Percentiles rank a stretch among this genome's conserved stretches.
These are phyloP conservation scores for Picea glauca DNA, from an alignment of 75 land plant genomes.

Conservation along the genomic window DNA sequence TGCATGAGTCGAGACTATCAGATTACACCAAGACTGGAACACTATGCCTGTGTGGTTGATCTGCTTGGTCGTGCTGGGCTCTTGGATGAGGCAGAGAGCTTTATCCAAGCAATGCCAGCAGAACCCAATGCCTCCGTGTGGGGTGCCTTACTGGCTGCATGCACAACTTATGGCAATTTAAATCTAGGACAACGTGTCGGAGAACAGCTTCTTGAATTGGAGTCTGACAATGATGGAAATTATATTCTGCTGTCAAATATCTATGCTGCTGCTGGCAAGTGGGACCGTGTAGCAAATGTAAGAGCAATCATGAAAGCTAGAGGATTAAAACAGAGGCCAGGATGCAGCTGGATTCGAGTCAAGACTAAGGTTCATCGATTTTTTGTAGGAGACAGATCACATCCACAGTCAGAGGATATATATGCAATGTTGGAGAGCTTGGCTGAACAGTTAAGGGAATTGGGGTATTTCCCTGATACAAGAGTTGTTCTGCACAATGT, in stretches of 20 bases:
- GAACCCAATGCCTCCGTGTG: slow-evolving; percentile 27
- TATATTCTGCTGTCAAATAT: slow-evolving; percentile 44
- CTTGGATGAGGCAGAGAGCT: slow-evolving; percentile 25
- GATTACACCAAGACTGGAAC: slow-evolving; percentile 27
- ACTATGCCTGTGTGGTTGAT: slow-evolving; percentile 44
- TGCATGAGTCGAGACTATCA: slow-evolving; percentile 13
- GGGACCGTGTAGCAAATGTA: slow-evolving; percentile 27
- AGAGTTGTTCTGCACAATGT: slow-evolving; percentile 9
- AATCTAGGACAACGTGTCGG: slow-evolving; percentile 24
- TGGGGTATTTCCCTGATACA: slow-evolving; percentile 7
- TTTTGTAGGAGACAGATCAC: slow-evolving; percentile 18
- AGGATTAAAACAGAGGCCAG: slow-evolving; percentile 29
- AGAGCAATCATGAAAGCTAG: slow-evolving; percentile 18
- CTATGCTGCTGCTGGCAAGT: slow-evolving; percentile 44
- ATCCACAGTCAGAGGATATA: slow-evolving; percentile 5
- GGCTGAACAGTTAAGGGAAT: slow-evolving; percentile 8
- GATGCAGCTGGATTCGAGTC: slow-evolving; percentile 30
- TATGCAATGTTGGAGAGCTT: slow-evolving; percentile 18
- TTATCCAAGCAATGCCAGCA: slow-evolving; percentile 29
- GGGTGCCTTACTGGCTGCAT: slow-evolving; percentile 34
- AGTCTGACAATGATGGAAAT: slow-evolving; percentile 20
- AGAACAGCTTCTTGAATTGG: slow-evolving; percentile 13
- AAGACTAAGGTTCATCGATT: slow-evolving; percentile 23
- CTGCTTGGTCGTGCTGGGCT: slow-evolving; percentile 43
- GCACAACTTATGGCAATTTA: slow-evolving; percentile 25